Evolutionary conservation across 495 filamentous ascomycete species (phyloP).

Genomic region (Pyrenula aspistea): DNA sequence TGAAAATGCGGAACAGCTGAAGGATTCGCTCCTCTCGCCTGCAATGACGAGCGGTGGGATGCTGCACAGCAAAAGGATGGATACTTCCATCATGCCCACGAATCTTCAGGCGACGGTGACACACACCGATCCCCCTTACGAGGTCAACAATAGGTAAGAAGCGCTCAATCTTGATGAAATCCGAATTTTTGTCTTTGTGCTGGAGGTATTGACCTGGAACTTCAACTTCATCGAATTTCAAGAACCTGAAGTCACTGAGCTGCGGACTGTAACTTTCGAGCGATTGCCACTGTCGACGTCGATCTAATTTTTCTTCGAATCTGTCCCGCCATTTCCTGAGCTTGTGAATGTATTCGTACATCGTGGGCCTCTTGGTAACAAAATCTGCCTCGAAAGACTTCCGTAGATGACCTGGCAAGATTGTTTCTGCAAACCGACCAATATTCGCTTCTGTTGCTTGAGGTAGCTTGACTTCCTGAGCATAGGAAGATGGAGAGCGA

Average conservation of each 20-base stretch:
- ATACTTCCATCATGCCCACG: slow-evolving; percentile 95
- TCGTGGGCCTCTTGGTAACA: slow-evolving; percentile 81
- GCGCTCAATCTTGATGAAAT: slow-evolving; percentile 91
- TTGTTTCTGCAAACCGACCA: slow-evolving; percentile 89
- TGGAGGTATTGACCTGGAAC: slow-evolving; percentile 93
- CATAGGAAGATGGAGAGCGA: slow-evolving; percentile 72
- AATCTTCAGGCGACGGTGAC: slow-evolving; percentile 86
- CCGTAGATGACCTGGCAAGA: slow-evolving; percentile 82
- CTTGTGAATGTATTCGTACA: slow-evolving; percentile 96
- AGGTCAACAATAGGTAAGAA: slow-evolving; percentile 92
- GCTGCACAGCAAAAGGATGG: slow-evolving; percentile 90
- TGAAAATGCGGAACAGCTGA: slow-evolving; percentile 97
- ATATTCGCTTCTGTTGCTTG: slow-evolving; percentile 89
- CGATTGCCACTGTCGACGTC: slow-evolving; percentile 53
- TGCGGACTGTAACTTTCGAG: slow-evolving; percentile 77
- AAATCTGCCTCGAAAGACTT: slow-evolving; percentile 94
- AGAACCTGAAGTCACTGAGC: slow-evolving; percentile 90
- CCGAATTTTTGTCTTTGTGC: slow-evolving; percentile 96
- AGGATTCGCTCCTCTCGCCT: slow-evolving; percentile 88
- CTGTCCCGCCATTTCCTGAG: slow-evolving; percentile 92
- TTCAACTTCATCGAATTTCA: slow-evolving; percentile 97
- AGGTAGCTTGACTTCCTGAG: slow-evolving; percentile 83
- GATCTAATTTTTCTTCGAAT: slow-evolving; percentile 95
- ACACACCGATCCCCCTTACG: slow-evolving; percentile 74
- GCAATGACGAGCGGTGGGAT: slow-evolving; percentile 82